Evolutionary conservation across 202 grass and related monocot genomes (phyloP).

Genomic region (Alloteropsis angusta): DNA sequence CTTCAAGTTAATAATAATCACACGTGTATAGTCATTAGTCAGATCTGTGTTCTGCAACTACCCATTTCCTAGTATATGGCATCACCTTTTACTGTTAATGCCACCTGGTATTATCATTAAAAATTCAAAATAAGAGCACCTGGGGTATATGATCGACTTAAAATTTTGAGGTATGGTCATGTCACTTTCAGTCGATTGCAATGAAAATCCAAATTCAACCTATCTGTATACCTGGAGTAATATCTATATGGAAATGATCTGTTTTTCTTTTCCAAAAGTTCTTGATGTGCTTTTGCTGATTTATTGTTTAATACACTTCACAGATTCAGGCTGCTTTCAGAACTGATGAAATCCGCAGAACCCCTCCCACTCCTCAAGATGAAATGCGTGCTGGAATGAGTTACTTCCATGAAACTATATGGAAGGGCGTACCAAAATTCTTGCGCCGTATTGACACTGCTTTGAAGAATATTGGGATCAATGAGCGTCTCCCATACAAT

Average conservation of each 20-base stretch:
- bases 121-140: neutral
- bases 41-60: neutral
- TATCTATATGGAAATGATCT: neutral
- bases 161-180: neutral
- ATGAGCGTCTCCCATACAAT: conserved; percentile 90
- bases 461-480: conserved; percentile 92
- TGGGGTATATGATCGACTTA: neutral
- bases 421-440: conserved; percentile 98
- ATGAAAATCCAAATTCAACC: neutral
- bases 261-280: neutral
- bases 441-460: conserved; percentile 93
- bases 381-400: conserved; percentile 98
- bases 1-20: neutral
- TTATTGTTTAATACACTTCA: conserved; percentile 23
- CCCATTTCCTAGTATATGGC: neutral
- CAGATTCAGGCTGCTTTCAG: conserved; percentile 97
- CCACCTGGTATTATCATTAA: neutral
- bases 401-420: conserved; percentile 96
- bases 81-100: neutral
- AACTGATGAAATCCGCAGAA: conserved; percentile 96
- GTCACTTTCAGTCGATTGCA: conserved; percentile 18
- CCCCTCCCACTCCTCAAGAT: conserved; percentile 87
- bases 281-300: conserved; percentile 11
- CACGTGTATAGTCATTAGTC: neutral
- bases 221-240: neutral